Evolutionary conservation across 2,329 filamentous ascomycete genomes (phyloP).

Genomic region (Scedosporium apiospermum): DNA sequence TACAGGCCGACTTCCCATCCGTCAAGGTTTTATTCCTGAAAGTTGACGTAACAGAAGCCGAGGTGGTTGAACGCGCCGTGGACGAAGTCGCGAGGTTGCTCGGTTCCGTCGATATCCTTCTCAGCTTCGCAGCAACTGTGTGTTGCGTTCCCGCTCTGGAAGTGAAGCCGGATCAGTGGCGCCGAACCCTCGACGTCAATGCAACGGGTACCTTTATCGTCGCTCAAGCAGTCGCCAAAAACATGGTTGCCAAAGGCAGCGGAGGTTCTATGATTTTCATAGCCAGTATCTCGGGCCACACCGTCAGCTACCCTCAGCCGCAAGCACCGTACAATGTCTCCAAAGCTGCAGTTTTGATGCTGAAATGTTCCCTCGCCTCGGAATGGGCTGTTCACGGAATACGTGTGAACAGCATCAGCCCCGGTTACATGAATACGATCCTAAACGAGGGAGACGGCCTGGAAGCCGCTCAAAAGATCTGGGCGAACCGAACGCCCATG

Average conservation of each 20-base stretch:
- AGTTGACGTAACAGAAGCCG: slow-evolving; percentile 66
- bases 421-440: slow-evolving; percentile 80
- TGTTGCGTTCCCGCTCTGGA: slow-evolving; percentile 46
- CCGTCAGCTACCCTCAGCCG: slow-evolving; percentile 81
- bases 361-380: slow-evolving; percentile 70
- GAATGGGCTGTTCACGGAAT: slow-evolving; percentile 79
- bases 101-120: slow-evolving; percentile 61
- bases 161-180: slow-evolving; percentile 65
- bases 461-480: slow-evolving; percentile 43
- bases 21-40: slow-evolving; percentile 68
- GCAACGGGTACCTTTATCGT: slow-evolving; percentile 70
- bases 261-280: slow-evolving; percentile 67
- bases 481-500: slow-evolving; percentile 84
- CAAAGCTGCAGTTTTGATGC: slow-evolving; percentile 70
- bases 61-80: slow-evolving; percentile 60
- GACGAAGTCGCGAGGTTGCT: slow-evolving; percentile 55
- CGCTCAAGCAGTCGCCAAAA: slow-evolving; percentile 58
- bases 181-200: slow-evolving; percentile 58
- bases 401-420: slow-evolving; percentile 76
- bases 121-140: slow-evolving; percentile 72
- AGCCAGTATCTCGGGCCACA: slow-evolving; percentile 71
- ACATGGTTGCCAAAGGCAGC: slow-evolving; percentile 62
- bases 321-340: slow-evolving; percentile 77
- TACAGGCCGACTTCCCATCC: slow-evolving; percentile 52
- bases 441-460: slow-evolving; percentile 41